These are phyloP conservation scores for Apiospora arundinis DNA, from an alignment of 2,329 filamentous ascomycete species.

Conservation along the genomic window DNA sequence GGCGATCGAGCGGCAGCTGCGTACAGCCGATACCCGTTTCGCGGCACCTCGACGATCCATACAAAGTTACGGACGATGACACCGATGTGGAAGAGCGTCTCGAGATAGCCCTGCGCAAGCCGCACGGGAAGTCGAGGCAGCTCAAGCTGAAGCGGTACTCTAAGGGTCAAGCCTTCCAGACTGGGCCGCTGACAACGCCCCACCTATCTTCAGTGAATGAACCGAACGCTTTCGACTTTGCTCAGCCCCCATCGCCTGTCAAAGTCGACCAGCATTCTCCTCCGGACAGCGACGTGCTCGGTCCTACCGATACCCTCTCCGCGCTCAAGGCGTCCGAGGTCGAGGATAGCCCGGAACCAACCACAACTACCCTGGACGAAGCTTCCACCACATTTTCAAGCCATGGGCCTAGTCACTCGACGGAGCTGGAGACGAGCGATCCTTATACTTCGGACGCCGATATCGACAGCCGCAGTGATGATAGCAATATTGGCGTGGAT, in stretches of 20 bases:
- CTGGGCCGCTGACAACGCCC: slow-evolving; percentile 38
- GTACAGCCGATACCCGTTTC: slow-evolving; percentile 44
- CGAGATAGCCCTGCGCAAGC: slow-evolving; percentile 47
- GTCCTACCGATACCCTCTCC: not conserved
- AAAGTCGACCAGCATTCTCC: slow-evolving; percentile 20
- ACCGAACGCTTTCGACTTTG: slow-evolving; percentile 46
- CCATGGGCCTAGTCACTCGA: slow-evolving; percentile 26
- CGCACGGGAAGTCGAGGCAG: slow-evolving; percentile 41
- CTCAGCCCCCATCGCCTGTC: slow-evolving; percentile 38
- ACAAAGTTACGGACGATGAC: slow-evolving; percentile 50
- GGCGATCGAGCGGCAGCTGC: slow-evolving; percentile 59
- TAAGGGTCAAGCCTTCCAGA: slow-evolving; percentile 45
- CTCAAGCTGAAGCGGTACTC: slow-evolving; percentile 50
- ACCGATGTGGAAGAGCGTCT: slow-evolving; percentile 52
- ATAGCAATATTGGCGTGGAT: slow-evolving; percentile 25
- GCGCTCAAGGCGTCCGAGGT: not conserved
- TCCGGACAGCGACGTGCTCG: not conserved
- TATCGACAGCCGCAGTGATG: slow-evolving; percentile 38
- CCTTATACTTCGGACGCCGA: slow-evolving; percentile 38
- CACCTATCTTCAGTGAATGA: slow-evolving; percentile 34
- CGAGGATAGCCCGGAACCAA: slow-evolving; percentile 23
- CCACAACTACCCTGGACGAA: slow-evolving; percentile 26
- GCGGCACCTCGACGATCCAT: slow-evolving; percentile 44
- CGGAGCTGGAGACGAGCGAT: slow-evolving; percentile 36
- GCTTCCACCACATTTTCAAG: slow-evolving; percentile 33